Evolutionary conservation across 179 eudicot species (phyloP).

Genomic region (Beta lomatogona): DNA sequence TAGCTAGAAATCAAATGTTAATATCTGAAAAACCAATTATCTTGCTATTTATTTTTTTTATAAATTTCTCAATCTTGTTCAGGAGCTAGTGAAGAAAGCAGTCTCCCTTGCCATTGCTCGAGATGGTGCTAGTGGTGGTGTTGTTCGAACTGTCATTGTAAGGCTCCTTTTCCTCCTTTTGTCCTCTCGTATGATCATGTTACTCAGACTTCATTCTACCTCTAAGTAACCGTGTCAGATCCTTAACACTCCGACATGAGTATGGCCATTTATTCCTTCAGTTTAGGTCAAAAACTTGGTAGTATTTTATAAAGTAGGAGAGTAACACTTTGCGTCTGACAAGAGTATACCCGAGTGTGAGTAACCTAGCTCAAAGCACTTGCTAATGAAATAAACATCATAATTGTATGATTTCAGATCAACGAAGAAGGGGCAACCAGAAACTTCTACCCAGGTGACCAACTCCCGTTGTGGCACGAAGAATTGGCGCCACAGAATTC

Average conservation of each 20-base stretch:
- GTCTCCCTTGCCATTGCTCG: constrained; percentile 99
- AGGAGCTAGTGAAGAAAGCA: constrained; percentile 89
- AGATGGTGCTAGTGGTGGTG: constrained; percentile 99
- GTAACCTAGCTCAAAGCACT: no score
- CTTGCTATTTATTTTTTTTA: neutral
- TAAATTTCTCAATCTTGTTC: constrained; percentile 22
- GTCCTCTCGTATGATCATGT: neutral
- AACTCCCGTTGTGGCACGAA: constrained; percentile 92
- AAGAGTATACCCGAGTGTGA: no score
- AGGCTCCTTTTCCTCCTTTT: constrained; percentile 27
- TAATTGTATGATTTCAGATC: constrained; percentile 46
- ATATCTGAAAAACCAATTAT: neutral
- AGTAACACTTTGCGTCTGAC: no score
- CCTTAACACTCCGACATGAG: no score
- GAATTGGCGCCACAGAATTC: constrained; percentile 83
- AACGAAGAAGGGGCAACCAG: constrained; percentile 80
- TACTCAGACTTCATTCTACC: neutral
- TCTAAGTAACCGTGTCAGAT: no score
- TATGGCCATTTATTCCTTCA: no score
- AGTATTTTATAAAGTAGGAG: no score
- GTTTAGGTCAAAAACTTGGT: no score
- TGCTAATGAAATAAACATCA: neutral
- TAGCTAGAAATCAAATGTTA: neutral
- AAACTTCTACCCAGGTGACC: constrained; percentile 87
- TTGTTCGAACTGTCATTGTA: constrained; percentile 89